Evolutionary conservation across 176 grass and related monocot species (phyloP).

Genomic region (Avena atlantica): DNA sequence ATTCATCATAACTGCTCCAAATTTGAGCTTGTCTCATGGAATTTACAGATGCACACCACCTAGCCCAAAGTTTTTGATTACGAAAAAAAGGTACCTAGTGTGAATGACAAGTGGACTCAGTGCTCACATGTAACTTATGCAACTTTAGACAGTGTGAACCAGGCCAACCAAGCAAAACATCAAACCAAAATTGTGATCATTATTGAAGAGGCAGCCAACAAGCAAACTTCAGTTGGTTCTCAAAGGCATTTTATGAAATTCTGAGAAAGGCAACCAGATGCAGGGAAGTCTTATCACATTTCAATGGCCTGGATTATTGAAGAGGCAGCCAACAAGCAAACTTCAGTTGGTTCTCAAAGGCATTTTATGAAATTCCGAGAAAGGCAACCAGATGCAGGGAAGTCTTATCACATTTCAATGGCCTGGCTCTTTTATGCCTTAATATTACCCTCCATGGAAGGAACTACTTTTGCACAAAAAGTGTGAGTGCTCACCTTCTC

Average conservation of each 20-base stretch:
- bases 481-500: conserved; percentile 61
- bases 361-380: too few relatives aligned
- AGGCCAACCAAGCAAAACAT: background rate
- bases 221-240: conserved; percentile 5
- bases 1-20: background rate
- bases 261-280: too few relatives aligned
- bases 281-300: background rate
- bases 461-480: background rate
- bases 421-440: conserved; percentile 7
- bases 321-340: too few relatives aligned
- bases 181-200: background rate
- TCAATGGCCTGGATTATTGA: background rate
- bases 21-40: background rate
- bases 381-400: too few relatives aligned
- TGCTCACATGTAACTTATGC: background rate
- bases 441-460: background rate
- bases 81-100: background rate
- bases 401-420: too few relatives aligned
- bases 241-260: background rate
- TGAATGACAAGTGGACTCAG: background rate
- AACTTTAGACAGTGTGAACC: background rate
- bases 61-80: background rate
- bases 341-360: too few relatives aligned
- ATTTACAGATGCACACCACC: background rate
- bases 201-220: background rate